Evolutionary conservation across 768 basidiomycete species (phyloP).

Genomic region (Boletus tylopilopsis): DNA sequence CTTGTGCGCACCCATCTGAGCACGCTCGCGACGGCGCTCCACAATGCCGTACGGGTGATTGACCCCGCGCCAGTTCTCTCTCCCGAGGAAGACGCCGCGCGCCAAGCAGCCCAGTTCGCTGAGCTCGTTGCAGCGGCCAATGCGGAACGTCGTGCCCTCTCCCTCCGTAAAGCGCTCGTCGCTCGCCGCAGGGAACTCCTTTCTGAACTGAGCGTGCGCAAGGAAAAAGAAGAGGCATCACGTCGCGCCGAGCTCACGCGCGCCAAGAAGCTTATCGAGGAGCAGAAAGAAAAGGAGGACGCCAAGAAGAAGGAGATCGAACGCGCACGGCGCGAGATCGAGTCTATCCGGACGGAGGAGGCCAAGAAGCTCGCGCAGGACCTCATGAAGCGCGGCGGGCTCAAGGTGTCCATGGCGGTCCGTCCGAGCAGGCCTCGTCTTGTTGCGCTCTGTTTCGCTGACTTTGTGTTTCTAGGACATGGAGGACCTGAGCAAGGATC

Average conservation of each 20-base stretch:
- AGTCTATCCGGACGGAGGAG: conserved; percentile 58
- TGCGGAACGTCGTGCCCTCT: conserved; percentile 73
- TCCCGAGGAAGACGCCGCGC: conserved; percentile 38
- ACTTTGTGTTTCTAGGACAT: conserved; percentile 50
- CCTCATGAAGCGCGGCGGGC: conserved; percentile 73
- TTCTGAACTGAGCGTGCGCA: conserved; percentile 77
- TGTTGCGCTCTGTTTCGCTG: not conserved
- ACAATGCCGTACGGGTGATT: conserved; percentile 61
- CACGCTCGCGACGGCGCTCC: conserved; percentile 67
- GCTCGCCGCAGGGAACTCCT: conserved; percentile 82
- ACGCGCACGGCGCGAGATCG: conserved; percentile 65
- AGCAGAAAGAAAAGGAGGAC: conserved; percentile 59
- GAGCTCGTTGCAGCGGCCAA: conserved; percentile 62
- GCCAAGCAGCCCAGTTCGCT: conserved; percentile 53
- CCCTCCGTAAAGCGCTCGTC: conserved; percentile 74
- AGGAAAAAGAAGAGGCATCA: conserved; percentile 86
- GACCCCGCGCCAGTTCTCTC: conserved; percentile 39
- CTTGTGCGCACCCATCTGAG: conserved; percentile 77
- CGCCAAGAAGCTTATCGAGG: conserved; percentile 69
- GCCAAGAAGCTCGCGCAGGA: conserved; percentile 85
- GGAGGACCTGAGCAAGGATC: conserved; percentile 80
- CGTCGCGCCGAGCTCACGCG: conserved; percentile 66
- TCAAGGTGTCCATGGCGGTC: conserved; percentile 70
- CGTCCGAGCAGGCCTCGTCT: conserved; percentile 20
- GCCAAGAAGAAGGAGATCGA: conserved; percentile 68